Evolutionary conservation across 768 basidiomycete genomes (phyloP).

Genomic region (Tubosaeta brunneosetosa): DNA sequence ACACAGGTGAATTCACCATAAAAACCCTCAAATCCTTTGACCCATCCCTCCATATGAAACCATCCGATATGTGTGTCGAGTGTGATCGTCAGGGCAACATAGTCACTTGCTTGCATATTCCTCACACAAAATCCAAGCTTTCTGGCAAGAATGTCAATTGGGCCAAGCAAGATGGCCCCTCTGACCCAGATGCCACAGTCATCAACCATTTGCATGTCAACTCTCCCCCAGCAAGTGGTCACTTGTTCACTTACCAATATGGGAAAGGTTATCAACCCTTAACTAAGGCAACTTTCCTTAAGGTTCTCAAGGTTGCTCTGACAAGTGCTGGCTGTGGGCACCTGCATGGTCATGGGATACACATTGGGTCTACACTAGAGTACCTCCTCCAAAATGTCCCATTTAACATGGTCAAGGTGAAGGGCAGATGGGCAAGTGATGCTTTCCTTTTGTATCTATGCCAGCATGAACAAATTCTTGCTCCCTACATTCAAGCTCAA

Average conservation of each 20-base stretch:
- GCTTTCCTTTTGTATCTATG: background rate
- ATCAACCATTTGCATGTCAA: conserved; percentile 26
- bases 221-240: conserved; percentile 14
- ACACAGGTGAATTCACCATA: background rate
- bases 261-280: conserved; percentile 16
- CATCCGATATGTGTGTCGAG: background rate
- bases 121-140: background rate
- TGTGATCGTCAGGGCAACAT: conserved; percentile 11
- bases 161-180: conserved; percentile 3
- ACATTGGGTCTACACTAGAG: background rate
- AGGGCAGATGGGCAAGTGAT: background rate
- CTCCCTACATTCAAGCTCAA: background rate
- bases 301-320: background rate
- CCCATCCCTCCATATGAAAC: background rate
- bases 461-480: background rate
- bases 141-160: conserved; percentile 18
- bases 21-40: background rate
- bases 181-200: conserved; percentile 7
- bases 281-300: conserved; percentile 22
- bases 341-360: background rate
- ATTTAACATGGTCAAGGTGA: background rate
- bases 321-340: background rate
- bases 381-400: background rate
- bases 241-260: conserved; percentile 29
- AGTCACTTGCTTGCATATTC: conserved; percentile 22